phyloP scores from a whole-genome alignment of 495 filamentous ascomycete species.

The Daldinia caldariorum region DNA sequence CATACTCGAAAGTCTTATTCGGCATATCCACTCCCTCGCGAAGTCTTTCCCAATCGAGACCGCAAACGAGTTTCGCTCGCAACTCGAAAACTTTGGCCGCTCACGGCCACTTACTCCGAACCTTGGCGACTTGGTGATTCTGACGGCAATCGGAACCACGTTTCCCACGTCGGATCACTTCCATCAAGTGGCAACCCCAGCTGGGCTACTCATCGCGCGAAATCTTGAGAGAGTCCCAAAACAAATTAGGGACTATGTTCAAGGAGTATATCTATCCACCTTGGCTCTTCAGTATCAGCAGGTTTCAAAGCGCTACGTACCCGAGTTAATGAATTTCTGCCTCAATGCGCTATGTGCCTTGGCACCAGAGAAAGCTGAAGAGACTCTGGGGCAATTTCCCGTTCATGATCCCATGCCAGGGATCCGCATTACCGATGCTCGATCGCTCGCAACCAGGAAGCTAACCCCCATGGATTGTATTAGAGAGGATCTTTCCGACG shows the following conservation, averaged over 20 bases:
- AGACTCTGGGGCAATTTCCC: conserved; percentile 66
- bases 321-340: conserved; percentile 84
- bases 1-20: conserved; percentile 54
- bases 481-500: conserved; percentile 36
- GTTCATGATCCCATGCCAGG: conserved; percentile 65
- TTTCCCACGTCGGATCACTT: conserved; percentile 98
- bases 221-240: conserved; percentile 82
- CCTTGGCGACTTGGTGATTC: conserved; percentile 78
- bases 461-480: conserved; percentile 65
- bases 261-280: conserved; percentile 79
- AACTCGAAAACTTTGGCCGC: conserved; percentile 71
- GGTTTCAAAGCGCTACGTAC: conserved; percentile 84
- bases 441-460: conserved; percentile 50
- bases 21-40: conserved; percentile 83
- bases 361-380: conserved; percentile 60
- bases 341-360: conserved; percentile 79
- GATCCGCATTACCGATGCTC: conserved; percentile 60
- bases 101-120: conserved; percentile 68
- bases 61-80: conserved; percentile 76
- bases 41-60: conserved; percentile 82
- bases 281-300: conserved; percentile 82
- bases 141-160: conserved; percentile 83
- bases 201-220: conserved; percentile 79
- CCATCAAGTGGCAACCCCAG: conserved; percentile 90
- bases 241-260: conserved; percentile 69